Evolutionary conservation across 176 grass and related monocot genomes (phyloP), one percentile per base, ranked within the genome.

Genomic region (Juncus effusus): DNA sequence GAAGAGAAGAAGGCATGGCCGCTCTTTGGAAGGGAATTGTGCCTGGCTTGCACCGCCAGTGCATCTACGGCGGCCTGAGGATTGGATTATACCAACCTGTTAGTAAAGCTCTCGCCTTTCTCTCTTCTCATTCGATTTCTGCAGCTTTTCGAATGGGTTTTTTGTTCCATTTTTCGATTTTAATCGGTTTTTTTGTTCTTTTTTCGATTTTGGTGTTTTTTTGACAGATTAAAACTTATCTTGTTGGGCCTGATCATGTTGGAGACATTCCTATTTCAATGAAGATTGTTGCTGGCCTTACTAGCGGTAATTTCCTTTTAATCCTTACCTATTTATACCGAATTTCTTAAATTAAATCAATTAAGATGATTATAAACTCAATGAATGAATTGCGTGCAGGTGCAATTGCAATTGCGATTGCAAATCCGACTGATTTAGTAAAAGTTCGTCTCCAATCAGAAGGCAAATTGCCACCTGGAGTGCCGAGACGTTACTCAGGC

Each of bases 361-460:
- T 28, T 28, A 28, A 1, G 19, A 28, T 28, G 19, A 28, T 28
- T 28, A 28, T 73, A 14, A 42, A 44, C 16, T 59, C 54, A 62
- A 58, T 50, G 36, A 52, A 60, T 49, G 6, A 55, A 64, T 61
- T 41, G 16, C 9, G 58, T 49, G 67, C 74, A 97, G 88, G 94
- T 77, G 94, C 94, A 61, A 65, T 99, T 42, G 94, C 85, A n/a
- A 97, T 97, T 61, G 45, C 44, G 16, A 35, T 97, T 0, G 94
- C 94, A 63, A 97, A 97, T 78, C 94, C 88, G 65, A 97, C 94
- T 10, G 94, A 97, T 80, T 88, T 97, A 55, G 94, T 97, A 47
- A 97, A 97, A 73, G 94, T 97, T 9, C 83, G 94, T 55, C 85
- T 97, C 72, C 94, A 92, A 85, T 56, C 87, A 0, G 88, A 97